Conservation (phyloP, 345 rosid genomes). For the Euphorbia lathyris region DNA sequence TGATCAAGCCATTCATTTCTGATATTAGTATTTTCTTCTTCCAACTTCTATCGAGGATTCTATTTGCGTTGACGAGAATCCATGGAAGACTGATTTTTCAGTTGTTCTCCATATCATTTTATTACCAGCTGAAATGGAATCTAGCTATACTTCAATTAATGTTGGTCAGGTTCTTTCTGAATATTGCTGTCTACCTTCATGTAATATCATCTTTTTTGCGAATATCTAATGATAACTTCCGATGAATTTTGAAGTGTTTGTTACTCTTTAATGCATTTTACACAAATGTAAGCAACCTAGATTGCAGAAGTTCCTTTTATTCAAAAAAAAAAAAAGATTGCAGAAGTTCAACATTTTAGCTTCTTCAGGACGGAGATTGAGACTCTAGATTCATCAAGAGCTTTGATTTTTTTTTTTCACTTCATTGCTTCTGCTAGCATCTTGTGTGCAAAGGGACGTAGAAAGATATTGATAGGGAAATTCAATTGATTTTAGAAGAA, state of each 20-base stretch:
- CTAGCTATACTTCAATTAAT: neutral
- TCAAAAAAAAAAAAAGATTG: too few relatives aligned
- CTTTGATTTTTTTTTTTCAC: neutral
- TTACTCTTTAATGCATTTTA: neutral
- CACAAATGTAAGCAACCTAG: neutral
- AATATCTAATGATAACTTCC: neutral
- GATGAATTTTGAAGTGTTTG: neutral
- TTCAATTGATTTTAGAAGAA: too few relatives aligned
- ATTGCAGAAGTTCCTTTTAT: too few relatives aligned
- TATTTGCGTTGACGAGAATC: too few relatives aligned
- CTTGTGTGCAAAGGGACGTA: too few relatives aligned
- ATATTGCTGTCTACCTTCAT: neutral
- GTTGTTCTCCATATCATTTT: too few relatives aligned
- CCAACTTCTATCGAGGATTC: too few relatives aligned
- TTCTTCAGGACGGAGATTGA: neutral
- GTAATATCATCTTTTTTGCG: neutral
- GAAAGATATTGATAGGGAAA: too few relatives aligned
- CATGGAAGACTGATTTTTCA: too few relatives aligned
- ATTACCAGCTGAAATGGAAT: neutral
- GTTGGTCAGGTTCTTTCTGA: neutral
- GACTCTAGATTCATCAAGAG: neutral
- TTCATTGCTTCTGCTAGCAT: neutral
- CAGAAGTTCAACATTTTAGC: neutral
- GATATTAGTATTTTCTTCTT: too few relatives aligned
- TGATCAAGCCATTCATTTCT: too few relatives aligned